These are phyloP conservation scores for Begonia masoniana DNA, from an alignment of 306 rosid genomes.

Conservation along the genomic window DNA sequence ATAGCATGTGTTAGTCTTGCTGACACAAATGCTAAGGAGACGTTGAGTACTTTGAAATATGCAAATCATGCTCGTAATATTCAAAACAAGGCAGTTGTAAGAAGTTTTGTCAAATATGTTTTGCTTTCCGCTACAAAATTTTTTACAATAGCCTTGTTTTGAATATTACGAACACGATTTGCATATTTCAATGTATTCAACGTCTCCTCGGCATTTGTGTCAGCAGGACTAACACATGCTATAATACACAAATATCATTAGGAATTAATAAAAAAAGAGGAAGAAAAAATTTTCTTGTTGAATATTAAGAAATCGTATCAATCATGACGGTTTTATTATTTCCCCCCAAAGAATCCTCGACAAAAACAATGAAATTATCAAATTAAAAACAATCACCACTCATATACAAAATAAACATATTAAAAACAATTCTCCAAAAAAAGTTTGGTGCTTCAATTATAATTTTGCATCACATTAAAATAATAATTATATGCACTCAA, in stretches of 20 bases:
- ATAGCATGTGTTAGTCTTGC: conserved; percentile 99
- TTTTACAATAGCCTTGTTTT: conserved; percentile 93
- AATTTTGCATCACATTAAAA: too few species aligned
- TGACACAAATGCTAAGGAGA: conserved; percentile 94
- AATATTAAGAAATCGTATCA: conserved; percentile 31
- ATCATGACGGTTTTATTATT: conserved; percentile 98
- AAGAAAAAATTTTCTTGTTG: conserved; percentile 5
- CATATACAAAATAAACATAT: too few species aligned
- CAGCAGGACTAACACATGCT: conserved; percentile 99
- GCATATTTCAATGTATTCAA: conserved; percentile 95
- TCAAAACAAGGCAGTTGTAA: conserved; percentile 92
- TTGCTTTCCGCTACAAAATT: not conserved
- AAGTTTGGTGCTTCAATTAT: too few species aligned
- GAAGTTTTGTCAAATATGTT: conserved; percentile 11
- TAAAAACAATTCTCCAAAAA: too few species aligned
- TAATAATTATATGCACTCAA: too few species aligned
- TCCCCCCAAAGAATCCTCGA: conserved; percentile 91
- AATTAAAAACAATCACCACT: too few species aligned
- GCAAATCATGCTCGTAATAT: conserved; percentile 98
- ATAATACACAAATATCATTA: conserved; percentile 10
- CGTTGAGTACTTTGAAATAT: conserved; percentile 83
- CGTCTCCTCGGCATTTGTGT: conserved; percentile 94
- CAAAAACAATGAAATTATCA: not conserved
- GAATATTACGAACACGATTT: conserved; percentile 98
- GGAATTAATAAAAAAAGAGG: not conserved